phyloP scores from a whole-genome alignment of 306 rosid species.

The Oxytropis ochrocephala region DNA sequence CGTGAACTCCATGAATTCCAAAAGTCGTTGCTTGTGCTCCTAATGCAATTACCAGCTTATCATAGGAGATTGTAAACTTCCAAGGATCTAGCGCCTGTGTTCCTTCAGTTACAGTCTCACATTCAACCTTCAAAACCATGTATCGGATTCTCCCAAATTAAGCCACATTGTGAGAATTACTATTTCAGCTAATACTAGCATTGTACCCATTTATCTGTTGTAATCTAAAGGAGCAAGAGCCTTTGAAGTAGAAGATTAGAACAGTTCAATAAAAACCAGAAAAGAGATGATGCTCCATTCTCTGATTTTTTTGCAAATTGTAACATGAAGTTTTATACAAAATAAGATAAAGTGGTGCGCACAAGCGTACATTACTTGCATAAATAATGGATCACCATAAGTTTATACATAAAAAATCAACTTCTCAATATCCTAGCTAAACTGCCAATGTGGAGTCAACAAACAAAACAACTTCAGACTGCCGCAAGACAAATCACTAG shows the following conservation, averaged over 20 bases:
- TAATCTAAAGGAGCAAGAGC: not conserved
- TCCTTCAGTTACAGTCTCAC: slow-evolving; percentile 74
- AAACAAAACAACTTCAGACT: not conserved
- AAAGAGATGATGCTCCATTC: not conserved
- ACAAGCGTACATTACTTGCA: not conserved
- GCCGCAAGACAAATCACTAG: not conserved
- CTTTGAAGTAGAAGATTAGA: not conserved
- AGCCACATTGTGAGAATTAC: slow-evolving; percentile 6
- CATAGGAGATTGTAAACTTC: slow-evolving; percentile 75
- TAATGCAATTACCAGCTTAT: slow-evolving; percentile 77
- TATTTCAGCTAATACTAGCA: slow-evolving; percentile 8
- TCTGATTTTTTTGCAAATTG: not conserved
- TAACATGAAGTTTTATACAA: not conserved
- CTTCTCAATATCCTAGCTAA: not conserved
- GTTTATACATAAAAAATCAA: not conserved
- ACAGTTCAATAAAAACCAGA: not conserved
- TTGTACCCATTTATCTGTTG: not conserved
- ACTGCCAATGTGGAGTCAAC: not conserved
- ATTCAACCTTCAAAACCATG: slow-evolving; percentile 63
- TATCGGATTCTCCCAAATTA: slow-evolving; percentile 15
- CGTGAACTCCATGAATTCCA: slow-evolving; percentile 82
- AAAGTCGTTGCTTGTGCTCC: slow-evolving; percentile 83
- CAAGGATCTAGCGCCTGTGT: slow-evolving; percentile 54
- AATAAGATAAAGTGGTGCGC: not conserved
- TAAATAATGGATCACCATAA: not conserved